Evolutionary conservation across 2,329 filamentous ascomycete genomes (phyloP).

Genomic region (Albophoma yamanashiensis): DNA sequence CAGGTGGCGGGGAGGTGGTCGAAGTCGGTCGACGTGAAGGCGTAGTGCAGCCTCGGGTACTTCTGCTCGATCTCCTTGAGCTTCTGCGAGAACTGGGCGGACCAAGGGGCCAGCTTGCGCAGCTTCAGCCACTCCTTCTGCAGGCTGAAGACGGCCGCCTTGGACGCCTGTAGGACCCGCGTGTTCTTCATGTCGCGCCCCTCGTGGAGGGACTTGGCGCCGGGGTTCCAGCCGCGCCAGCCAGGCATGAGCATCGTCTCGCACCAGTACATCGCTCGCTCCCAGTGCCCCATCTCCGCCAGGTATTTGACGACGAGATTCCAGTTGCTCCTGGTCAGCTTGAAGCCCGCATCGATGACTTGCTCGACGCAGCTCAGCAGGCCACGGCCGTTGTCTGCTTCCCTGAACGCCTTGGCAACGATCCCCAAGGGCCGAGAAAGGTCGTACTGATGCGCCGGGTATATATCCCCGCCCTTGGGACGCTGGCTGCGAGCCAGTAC

Average conservation of each 20-base stretch:
- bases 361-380: constrained; percentile 40
- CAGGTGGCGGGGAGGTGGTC: constrained; percentile 16
- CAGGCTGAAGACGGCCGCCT: constrained; percentile 34
- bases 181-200: constrained; percentile 26
- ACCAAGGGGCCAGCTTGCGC: constrained; percentile 37
- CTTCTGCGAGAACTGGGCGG: constrained; percentile 28
- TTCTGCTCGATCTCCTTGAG: constrained; percentile 25
- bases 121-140: constrained; percentile 39
- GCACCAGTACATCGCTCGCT: constrained; percentile 62
- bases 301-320: constrained; percentile 65
- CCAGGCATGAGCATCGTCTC: constrained; percentile 68
- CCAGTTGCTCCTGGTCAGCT: constrained; percentile 68
- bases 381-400: constrained; percentile 28
- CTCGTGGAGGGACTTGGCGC: constrained; percentile 15
- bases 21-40: constrained; percentile 23
- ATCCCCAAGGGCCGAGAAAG: constrained; percentile 37
- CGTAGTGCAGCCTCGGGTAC: constrained; percentile 30
- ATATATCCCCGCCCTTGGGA: constrained; percentile 17
- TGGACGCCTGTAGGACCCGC: constrained; percentile 19
- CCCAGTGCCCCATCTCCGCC: constrained; percentile 43
- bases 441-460: constrained; percentile 41
- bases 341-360: constrained; percentile 58
- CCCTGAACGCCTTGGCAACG: constrained; percentile 34
- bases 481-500: constrained; percentile 27
- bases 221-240: constrained; percentile 61